Evolutionary conservation across 768 basidiomycete species (phyloP), one percentile per base, ranked within the genome.

Genomic region (Amylocystis lapponica): DNA sequence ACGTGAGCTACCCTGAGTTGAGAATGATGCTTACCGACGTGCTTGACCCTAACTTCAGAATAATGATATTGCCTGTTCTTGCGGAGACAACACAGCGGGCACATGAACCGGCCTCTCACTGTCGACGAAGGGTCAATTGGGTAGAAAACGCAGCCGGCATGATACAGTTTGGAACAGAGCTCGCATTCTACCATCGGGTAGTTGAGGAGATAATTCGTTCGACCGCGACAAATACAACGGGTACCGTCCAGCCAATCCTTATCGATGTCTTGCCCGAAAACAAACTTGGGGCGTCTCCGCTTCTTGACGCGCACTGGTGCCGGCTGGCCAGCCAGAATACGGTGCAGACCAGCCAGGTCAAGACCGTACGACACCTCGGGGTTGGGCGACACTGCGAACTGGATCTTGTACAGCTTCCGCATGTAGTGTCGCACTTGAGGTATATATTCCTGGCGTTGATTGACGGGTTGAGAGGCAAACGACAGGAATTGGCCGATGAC

Each of bases 331-430:
- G 87, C 87, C 23, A 90, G 72, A 42, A 87, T 80, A 7, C 88
- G 81, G 62, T 92, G 88, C 36, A 92, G 62, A 8, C 85, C 83
- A 29, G 88, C 86, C 17, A 90, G 74, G 59, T 91, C 86, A 21
- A 92, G 69, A 13, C 88, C 88, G 52, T 81, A 91, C 2, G 86
- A 88, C 2, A 86, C 76, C 36, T 88, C 86, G 1, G 80, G 83
- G 47, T 78, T 85, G 2, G 86, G 84, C 0, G 85, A 85, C 9
- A 92, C 83, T n/a, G 83, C 81, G 56, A 92, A 90, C 63, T 90
- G 88, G 40, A 92, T 86, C 66, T 81, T 84, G 70, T 82, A 91
- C 13, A 91, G 67, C 65, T 92, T 92, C 51, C 88, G 82, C 86
- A 92, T 89, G 60, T 83, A 91, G 60, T 92, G 89, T 25, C 88